These are phyloP conservation scores for Hippophae gyantsensis DNA, from an alignment of 306 rosid species.

Conservation along the genomic window DNA sequence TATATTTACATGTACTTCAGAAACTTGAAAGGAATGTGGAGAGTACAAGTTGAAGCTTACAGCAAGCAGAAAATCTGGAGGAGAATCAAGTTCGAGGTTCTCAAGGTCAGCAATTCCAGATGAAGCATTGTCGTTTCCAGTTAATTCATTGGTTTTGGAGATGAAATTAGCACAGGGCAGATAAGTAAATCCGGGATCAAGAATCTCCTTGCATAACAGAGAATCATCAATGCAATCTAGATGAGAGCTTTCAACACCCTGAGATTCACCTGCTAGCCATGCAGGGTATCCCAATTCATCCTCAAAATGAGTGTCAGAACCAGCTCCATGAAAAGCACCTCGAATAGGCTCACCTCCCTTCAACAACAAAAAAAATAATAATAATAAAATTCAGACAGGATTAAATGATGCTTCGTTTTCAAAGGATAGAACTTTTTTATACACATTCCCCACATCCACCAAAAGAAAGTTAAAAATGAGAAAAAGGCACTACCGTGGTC, in stretches of 20 bases:
- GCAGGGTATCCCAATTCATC: conserved; percentile 18
- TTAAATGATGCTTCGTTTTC: neutral
- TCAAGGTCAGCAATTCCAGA: conserved; percentile 44
- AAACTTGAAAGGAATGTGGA: conserved; percentile 6
- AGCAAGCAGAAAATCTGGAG: conserved; percentile 63
- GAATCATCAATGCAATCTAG: conserved; percentile 39
- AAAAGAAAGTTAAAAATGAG: conserved; percentile 2
- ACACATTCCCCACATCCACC: no score
- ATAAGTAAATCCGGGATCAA: conserved; percentile 27
- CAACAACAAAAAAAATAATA: conserved; percentile 6
- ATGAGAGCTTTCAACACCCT: conserved; percentile 33
- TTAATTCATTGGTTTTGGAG: conserved; percentile 10
- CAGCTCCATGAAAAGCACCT: conserved; percentile 21
- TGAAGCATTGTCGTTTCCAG: conserved; percentile 20
- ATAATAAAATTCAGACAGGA: conserved; percentile 13
- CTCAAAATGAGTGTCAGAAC: conserved; percentile 15
- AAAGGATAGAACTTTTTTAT: neutral
- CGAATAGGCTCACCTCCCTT: conserved; percentile 36
- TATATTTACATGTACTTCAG: neutral
- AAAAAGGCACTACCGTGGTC: conserved; percentile 35
- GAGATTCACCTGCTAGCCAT: conserved; percentile 77
- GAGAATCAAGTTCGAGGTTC: conserved; percentile 56
- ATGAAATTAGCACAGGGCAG: conserved; percentile 12
- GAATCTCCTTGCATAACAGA: conserved; percentile 61
- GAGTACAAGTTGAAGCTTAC: conserved; percentile 37